Percentiles rank a stretch among this genome's conserved stretches.
These are phyloP conservation scores for Magnusiomyces suaveolens DNA, from an alignment of 1,139 yeast species.

Conservation along the genomic window DNA sequence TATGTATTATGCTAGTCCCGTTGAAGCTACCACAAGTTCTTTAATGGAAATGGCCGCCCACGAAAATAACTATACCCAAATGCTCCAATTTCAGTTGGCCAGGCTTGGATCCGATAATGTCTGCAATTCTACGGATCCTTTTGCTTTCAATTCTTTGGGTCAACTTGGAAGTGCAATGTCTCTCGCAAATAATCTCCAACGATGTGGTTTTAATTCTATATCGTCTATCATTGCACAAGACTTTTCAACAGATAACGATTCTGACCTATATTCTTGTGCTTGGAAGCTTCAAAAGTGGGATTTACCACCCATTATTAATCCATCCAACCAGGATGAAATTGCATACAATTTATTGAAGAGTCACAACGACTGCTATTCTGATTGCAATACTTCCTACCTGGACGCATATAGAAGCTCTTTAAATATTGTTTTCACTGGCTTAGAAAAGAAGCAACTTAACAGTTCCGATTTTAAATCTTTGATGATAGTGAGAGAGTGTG, in stretches of 20 bases:
- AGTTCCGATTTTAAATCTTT: slow-evolving; percentile 5
- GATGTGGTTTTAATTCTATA: slow-evolving; percentile 11
- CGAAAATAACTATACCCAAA: slow-evolving; percentile 8
- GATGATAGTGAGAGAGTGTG: slow-evolving; percentile 12
- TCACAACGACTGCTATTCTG: slow-evolving; percentile 2
- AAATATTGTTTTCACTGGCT: neutral
- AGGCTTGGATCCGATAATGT: neutral
- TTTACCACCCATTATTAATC: slow-evolving; percentile 36
- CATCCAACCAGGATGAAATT: slow-evolving; percentile 35
- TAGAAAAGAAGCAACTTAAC: neutral
- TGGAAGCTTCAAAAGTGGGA: slow-evolving; percentile 67
- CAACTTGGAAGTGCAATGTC: neutral
- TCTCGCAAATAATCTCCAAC: slow-evolving; percentile 8
- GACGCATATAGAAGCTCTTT: slow-evolving; percentile 8
- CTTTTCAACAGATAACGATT: slow-evolving; percentile 5
- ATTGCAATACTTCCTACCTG: slow-evolving; percentile 1
- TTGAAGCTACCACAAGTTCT: slow-evolving; percentile 6
- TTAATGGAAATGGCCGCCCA: slow-evolving; percentile 7
- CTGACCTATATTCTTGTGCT: slow-evolving; percentile 26
- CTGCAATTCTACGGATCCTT: neutral
- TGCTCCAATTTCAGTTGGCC: slow-evolving; percentile 14
- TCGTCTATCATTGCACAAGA: slow-evolving; percentile 12
- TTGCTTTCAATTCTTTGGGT: neutral
- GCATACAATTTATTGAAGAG: slow-evolving; percentile 33
- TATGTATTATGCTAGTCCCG: slow-evolving; percentile 14